Percentiles rank a stretch among this genome's conserved stretches.
Conservation (phyloP, 352 stramenopile genomes). For the Globisporangium ultimum region DNA sequence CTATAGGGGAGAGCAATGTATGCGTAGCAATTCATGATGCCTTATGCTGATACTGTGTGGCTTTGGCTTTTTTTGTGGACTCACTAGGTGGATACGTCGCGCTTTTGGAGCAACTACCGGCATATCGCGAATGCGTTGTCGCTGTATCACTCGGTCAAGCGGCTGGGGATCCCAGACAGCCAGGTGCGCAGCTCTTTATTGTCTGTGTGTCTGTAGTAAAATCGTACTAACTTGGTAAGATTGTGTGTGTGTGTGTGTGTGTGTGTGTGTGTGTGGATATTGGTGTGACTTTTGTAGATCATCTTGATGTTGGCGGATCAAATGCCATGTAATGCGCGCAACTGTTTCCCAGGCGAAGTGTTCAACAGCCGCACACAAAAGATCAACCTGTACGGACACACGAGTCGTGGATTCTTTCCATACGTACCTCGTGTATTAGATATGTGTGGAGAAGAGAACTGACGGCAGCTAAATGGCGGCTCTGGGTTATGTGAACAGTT, state of each 20-base stretch:
- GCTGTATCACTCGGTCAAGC: conserved; percentile 93
- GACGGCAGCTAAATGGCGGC: no score
- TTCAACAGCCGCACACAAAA: conserved; percentile 89
- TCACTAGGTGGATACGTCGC: conserved; percentile 89
- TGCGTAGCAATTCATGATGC: no score
- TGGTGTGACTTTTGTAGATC: conserved; percentile 53
- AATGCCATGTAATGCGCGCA: conserved; percentile 92
- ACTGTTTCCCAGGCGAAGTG: conserved; percentile 88
- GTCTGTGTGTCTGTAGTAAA: not conserved
- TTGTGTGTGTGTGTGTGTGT: not conserved
- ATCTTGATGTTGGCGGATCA: conserved; percentile 96
- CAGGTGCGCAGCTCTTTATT: conserved; percentile 44
- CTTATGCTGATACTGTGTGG: not conserved
- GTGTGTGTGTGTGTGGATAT: no score
- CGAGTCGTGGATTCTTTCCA: no score
- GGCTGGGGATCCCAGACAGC: conserved; percentile 91
- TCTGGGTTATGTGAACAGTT: conserved; percentile 25
- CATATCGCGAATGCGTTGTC: conserved; percentile 94
- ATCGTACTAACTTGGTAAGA: not conserved
- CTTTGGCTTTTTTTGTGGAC: not conserved
- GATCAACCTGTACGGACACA: conserved; percentile 66
- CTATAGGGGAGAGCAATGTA: no score
- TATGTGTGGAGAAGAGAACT: no score
- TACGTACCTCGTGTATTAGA: no score
- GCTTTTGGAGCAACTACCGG: conserved; percentile 98